Evolutionary conservation across 495 filamentous ascomycete genomes (phyloP), one percentile per base, ranked within the genome.

Genomic region (Neurospora africana): DNA sequence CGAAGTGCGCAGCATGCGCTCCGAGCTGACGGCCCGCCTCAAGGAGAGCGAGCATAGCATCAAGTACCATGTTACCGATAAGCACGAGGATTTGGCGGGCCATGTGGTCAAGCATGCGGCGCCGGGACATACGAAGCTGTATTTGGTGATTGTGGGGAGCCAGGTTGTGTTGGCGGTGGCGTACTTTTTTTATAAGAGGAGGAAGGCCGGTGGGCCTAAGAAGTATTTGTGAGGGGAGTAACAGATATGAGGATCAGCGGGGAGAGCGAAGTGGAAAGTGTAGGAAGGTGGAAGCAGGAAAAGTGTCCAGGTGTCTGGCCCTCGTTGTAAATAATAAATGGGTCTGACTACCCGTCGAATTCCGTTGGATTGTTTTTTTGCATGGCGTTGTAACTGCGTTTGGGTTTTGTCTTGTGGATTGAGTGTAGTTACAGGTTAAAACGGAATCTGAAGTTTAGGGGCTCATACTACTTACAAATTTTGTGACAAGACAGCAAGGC

Each of bases 131-230:
- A 88, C 89, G 33, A 86, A 88, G 76, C 88, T 96, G 75, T 83
- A 97, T 72, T 86, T 91, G 79, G 81, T 93, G 41, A 85, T 97
- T 47, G 84, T 99, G 67, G 88, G 87, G 38, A 89, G 92, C 76
- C 94, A 98, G 83, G 77, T 90, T 33, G 70, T 94, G 77, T 79
- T 95, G 27, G 87, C 87, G 4, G 88, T 77, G 9, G 87, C 83
- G 21, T 99, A 94, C 80, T 77, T 94, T 27, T 78, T 90, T 65
- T 97, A 98, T 82, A 97, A 97, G 86, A 85, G 89, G 73, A 88
- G 90, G 75, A 90, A 91, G 81, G 88, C 86, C 73, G 86, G 87
- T 77, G 53, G 53, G 15, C 93, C 94, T 39, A 98, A 98, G 89
- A 99, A 99, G 80, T 99, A 93, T 81, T 82, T 99, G 75, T 99